Evolutionary conservation across 108 stramenopile species (phyloP).

Genomic region (Aurantiochytrium sp.): DNA sequence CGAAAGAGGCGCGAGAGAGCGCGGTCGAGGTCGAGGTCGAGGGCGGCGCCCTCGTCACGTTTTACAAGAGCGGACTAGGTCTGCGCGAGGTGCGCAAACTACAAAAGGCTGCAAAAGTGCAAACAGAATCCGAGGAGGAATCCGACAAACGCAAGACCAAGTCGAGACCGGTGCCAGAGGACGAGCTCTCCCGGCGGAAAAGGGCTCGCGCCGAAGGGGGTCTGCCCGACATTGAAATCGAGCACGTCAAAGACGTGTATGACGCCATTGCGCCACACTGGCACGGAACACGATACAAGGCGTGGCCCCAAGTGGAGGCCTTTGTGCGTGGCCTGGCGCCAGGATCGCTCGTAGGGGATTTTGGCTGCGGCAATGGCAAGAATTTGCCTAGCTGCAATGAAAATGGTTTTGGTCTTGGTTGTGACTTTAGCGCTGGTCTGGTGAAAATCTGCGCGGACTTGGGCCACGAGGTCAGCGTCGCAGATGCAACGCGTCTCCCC

Average conservation of each 20-base stretch:
- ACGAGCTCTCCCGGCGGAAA: neutral
- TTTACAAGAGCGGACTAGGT: neutral
- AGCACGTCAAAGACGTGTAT: constrained; percentile 80
- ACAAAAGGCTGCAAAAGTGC: neutral
- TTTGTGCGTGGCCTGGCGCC: constrained; percentile 65
- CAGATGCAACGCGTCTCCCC: constrained; percentile 80
- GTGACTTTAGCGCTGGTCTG: constrained; percentile 71
- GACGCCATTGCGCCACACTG: constrained; percentile 93
- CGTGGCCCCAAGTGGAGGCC: constrained; percentile 86
- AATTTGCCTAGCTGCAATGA: constrained; percentile 69
- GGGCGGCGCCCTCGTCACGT: neutral
- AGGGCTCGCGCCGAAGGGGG: neutral
- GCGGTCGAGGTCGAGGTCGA: neutral
- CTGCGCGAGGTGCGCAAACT: neutral
- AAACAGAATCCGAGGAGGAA: neutral
- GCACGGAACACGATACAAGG: constrained; percentile 89
- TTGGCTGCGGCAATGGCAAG: constrained; percentile 96
- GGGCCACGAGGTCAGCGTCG: constrained; percentile 66
- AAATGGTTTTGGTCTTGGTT: constrained; percentile 66
- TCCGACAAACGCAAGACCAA: neutral
- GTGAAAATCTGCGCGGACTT: constrained; percentile 50
- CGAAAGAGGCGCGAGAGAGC: neutral
- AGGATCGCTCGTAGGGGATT: constrained; percentile 81
- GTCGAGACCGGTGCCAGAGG: neutral
- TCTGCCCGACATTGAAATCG: constrained; percentile 72